Evolutionary conservation across 768 basidiomycete genomes (phyloP), one percentile per base, ranked within the genome.

Genomic region (Tephrocybe rancida): DNA sequence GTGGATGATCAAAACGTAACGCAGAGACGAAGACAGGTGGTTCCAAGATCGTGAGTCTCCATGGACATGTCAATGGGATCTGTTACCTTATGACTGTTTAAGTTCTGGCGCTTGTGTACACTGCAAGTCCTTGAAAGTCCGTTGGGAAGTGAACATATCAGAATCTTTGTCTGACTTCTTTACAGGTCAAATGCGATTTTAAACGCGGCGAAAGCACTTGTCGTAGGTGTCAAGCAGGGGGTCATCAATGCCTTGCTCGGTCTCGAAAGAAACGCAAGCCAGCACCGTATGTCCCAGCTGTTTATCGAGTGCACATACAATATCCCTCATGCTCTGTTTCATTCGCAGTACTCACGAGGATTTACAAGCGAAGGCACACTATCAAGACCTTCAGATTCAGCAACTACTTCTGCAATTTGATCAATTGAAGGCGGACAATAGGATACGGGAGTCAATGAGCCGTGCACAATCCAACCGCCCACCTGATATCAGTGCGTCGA

Each of bases 61-160:
- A 21, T 24, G 21, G 26, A 14, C 13, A 24, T 35, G 24, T 27
- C n/a, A 1, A 11, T 30, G 6, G 30, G 8, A 19, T 34, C 21
- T 14, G 37, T 9, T 48, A 10, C n/a, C 37, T 41, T 29, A 22
- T 45, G 41, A 34, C 16, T 27, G 26, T 18, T 3, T 14, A 43
- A 82, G 82, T 29, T 70, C 75, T 48, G 78, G 80, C 22, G 82
- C 81, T 26, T 83, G 82, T 64, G 75, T 79, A 24, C 78, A 83
- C 53, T 84, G 82, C 66, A 83, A 84, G 65, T 78, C 79, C 5
- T 71, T 83, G 39, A 84, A 83, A 66, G 82, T 80, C 44, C 42
- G 67, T 59, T 24, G 19, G 34, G 24, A 37, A 41, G 44, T 50
- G 7, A 42, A 1, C 14, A 14, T 27, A 2, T 22, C 19, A 41